Conservation (phyloP, 1,139 yeast species). For the Saccharomyces hybrid region DNA sequence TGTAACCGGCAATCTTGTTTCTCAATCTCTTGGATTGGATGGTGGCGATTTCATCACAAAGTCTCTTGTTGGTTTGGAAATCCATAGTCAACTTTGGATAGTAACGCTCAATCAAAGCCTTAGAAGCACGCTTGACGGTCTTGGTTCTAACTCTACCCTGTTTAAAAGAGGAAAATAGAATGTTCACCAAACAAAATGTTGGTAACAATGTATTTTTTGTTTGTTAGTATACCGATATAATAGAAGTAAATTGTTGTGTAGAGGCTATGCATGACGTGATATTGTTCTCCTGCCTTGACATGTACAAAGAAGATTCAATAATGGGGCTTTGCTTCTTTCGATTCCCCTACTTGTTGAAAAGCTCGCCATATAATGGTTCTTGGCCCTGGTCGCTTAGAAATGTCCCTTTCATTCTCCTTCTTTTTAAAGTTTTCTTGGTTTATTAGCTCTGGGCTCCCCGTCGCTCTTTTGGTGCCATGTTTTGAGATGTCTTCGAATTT, state of each 20-base stretch:
- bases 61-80: conserved; percentile 99
- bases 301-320: neutral
- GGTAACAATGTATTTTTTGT: neutral
- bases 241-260: neutral
- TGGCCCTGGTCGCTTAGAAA: too few relatives aligned
- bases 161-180: conserved; percentile 7
- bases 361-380: too few relatives aligned
- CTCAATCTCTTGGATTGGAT: conserved; percentile 99
- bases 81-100: conserved; percentile 99
- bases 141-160: conserved; percentile 99
- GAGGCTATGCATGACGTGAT: neutral
- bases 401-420: too few relatives aligned
- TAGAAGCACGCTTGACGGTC: conserved; percentile 99
- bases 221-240: neutral
- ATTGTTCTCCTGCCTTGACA: neutral
- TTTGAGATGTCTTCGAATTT: neutral
- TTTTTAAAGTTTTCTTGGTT: too few relatives aligned
- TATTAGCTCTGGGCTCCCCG: too few relatives aligned
- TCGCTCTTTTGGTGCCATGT: neutral
- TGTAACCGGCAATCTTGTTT: conserved; percentile 99
- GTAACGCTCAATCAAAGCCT: conserved; percentile 99
- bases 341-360: neutral
- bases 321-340: neutral
- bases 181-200: neutral
- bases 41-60: conserved; percentile 96